Evolutionary conservation across 805 yeast species (phyloP), one percentile per base, ranked within the genome.

Genomic region (Lipomyces starkeyi): DNA sequence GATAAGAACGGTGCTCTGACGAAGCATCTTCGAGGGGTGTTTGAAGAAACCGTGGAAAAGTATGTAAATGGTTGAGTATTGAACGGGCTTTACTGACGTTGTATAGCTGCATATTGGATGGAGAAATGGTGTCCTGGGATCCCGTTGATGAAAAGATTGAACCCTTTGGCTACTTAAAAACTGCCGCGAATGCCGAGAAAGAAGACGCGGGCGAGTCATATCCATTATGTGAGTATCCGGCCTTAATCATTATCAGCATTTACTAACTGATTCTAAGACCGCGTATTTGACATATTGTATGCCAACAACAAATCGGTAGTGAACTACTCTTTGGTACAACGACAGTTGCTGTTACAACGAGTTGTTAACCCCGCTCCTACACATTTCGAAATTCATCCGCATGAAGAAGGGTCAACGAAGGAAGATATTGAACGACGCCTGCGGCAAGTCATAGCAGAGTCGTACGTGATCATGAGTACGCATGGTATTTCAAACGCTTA

Each of bases 51-150:
- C 34, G 84, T 83, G 2, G 74, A 74, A 56, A 80, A 78, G 25
- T 78, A 80, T 64, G 80, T 81, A n/a, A 43, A 17, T n/a, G 49
- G 20, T 43, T 43, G 49, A 7, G 25, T 6, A 43, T n/a, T n/a
- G 22, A 43, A 25, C 49, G 49, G 9, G 13, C 60, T n/a, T 2
- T 29, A 35, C 40, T n/a, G 47, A 64, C n/a, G 40, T 29, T 29
- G 8, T 67, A 76, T 8, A 77, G 71, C 53, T 79, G 83, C 27
- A 82, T 90, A 5, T 74, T 94, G 3, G 99, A 94, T 79, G 98
- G 98, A 0, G 99, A 94, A 78, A 91, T 94, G 94, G 88, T 94
- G 1, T 91, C 96, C 0, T 93, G 87, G 84, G 97, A 93, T 77
- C 85, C 86, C 0, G 66, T 65, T 1, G 63, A 80, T 78, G 58